Evolutionary conservation across 2,329 filamentous ascomycete genomes (phyloP).

Genomic region (Scorias spongiosa): DNA sequence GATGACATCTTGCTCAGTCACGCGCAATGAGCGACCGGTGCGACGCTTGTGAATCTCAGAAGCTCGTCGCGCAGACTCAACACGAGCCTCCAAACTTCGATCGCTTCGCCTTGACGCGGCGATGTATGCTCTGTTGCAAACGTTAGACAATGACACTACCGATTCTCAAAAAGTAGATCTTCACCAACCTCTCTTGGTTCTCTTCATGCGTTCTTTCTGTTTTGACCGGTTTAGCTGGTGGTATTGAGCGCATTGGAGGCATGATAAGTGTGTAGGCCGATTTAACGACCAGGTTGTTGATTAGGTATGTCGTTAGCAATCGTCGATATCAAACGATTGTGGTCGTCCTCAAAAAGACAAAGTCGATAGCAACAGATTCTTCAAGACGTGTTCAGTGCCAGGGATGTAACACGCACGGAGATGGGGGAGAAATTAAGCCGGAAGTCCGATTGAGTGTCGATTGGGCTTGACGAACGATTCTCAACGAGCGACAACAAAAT

Average conservation of each 20-base stretch:
- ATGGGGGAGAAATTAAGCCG: no score
- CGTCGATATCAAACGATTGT: background rate
- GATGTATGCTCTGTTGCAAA: conserved; percentile 57
- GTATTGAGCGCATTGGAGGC: conserved; percentile 23
- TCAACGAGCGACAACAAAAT: no score
- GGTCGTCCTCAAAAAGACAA: no score
- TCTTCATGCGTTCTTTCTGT: conserved; percentile 65
- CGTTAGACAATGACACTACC: conserved; percentile 1
- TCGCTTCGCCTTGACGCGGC: conserved; percentile 79
- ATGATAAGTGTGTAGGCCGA: conserved; percentile 6
- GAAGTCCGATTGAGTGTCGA: no score
- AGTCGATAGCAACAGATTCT: no score
- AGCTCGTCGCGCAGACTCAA: conserved; percentile 74
- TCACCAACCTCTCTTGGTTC: conserved; percentile 53
- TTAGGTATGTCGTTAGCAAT: background rate
- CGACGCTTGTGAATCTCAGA: conserved; percentile 84
- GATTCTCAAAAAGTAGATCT: background rate
- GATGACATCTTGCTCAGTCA: conserved; percentile 73
- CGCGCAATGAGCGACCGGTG: conserved; percentile 66
- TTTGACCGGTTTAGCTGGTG: conserved; percentile 34
- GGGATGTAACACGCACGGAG: no score
- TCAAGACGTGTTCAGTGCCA: background rate
- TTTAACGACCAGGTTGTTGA: background rate
- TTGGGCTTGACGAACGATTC: no score
- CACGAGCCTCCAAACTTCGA: conserved; percentile 69